Base-by-base conservation (phyloP, 2,329 filamentous ascomycete species). In the Fusarium sp. region DNA sequence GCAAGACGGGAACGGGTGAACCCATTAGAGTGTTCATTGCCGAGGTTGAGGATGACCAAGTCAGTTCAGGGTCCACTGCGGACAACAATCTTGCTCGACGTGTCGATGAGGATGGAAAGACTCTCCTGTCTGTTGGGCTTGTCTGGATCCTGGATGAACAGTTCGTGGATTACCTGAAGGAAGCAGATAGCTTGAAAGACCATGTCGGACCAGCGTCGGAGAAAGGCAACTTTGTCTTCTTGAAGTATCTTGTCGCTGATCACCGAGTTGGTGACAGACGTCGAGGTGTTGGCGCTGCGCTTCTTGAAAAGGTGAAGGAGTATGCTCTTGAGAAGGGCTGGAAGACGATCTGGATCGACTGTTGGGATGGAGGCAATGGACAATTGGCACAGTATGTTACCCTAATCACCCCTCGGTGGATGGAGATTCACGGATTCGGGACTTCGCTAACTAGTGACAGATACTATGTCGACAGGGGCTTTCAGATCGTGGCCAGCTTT, bases 1-100 rank as follows among this genome's bases (percentile, higher is more conserved):
- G 57, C 51, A 32, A 43, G n/a, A 72, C 63, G 6, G 73, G 67
- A 49, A 61, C 56, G 22, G 70, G 71, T 12, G 73, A 78, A 29
- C 73, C 65, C 25, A 45, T 78, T 22, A 68, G 72, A 47, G 63
- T 69, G 13, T 78, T 78, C 43, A 64, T 78, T 30, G 75, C 75
- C n/a, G 75, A 80, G 49, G 67, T 66, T 55, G 45, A 66, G 32
- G 59, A 65, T 20, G 65, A 72, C 7, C 52, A 59, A 45, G 43
- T 41, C 51, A 55, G 38, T 45, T 41, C 55, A 53, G 51, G 41
- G 47, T 62, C 25, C 58, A 38, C 22, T 34, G 30, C 29, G 24
- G 20, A 53, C 11, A 45, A 66, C 45, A 53, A 44, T 27, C 45
- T 75, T 20, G 61, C 69, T 29, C 69, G 52, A 12, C 69, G 69